These are phyloP conservation scores for Microbotryum violaceum DNA, from an alignment of 1,284 basidiomycete genomes.

Conservation along the genomic window DNA sequence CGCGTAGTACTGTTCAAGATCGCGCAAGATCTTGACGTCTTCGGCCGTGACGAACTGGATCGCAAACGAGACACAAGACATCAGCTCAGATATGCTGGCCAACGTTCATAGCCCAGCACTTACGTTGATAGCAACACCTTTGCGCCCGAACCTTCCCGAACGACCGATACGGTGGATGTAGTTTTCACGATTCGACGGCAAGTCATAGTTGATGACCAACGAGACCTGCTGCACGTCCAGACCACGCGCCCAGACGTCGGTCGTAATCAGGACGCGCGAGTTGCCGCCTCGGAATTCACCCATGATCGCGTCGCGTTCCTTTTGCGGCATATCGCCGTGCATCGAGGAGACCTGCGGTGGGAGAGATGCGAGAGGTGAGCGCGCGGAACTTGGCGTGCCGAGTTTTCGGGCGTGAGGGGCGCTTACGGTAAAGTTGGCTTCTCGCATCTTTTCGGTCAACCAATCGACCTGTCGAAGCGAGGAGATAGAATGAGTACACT, in stretches of 20 bases:
- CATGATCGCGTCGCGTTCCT: slow-evolving; percentile 98
- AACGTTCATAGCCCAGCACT: slow-evolving; percentile 32
- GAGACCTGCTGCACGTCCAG: slow-evolving; percentile 99
- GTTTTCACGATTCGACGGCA: slow-evolving; percentile 81
- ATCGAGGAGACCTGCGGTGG: slow-evolving; percentile 34
- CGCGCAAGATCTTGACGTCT: slow-evolving; percentile 79
- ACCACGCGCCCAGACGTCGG: slow-evolving; percentile 94
- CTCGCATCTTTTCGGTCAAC: slow-evolving; percentile 97
- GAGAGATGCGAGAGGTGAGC: slow-evolving; percentile 1
- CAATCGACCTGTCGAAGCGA: slow-evolving; percentile 70
- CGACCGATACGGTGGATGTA: slow-evolving; percentile 98
- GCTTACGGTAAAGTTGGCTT: slow-evolving; percentile 91
- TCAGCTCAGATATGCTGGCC: neutral
- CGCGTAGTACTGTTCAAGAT: slow-evolving; percentile 59
- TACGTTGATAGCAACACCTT: slow-evolving; percentile 70
- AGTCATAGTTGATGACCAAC: slow-evolving; percentile 43
- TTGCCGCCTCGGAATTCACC: slow-evolving; percentile 92
- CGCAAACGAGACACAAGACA: slow-evolving; percentile 23
- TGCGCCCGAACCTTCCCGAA: slow-evolving; percentile 66
- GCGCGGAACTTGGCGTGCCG: too few species aligned
- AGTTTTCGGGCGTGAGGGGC: slow-evolving; percentile 46
- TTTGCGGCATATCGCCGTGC: slow-evolving; percentile 98
- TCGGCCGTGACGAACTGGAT: slow-evolving; percentile 79
- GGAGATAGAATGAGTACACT: neutral
- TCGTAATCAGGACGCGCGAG: slow-evolving; percentile 92